Base-by-base conservation (phyloP, 2,329 filamentous ascomycete species). In the Onygenales sp. region DNA sequence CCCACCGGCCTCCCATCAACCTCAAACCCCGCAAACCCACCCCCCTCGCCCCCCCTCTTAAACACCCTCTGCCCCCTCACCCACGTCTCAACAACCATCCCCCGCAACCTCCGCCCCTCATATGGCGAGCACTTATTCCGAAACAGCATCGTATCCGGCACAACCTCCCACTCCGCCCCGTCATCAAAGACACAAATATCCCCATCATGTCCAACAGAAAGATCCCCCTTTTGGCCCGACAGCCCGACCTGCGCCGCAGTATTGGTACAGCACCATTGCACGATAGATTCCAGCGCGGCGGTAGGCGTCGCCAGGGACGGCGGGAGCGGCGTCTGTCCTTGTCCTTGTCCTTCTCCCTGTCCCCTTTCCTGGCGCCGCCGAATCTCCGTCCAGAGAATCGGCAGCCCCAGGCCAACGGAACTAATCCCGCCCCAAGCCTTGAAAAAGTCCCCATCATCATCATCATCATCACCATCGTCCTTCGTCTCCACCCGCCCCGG, bases 361-460 rank as follows among this genome's bases (percentile, higher is more conserved):
- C 38, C 14, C 14, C 13, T 13, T 17, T 35, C 36, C 3, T 38
- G 47, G 13, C 62, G 38, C 69, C 63, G n/a, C 65, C 78, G 75
- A 35, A 87, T 79, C 44, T 89, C 84, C 0, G 89, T 91, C 83
- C 91, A 86, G 5, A 98, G 78, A 59, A 98, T 95, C 4, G 89
- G 89, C 3, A 98, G 78, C 0, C 93, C 93, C 1, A 98, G 81
- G 0, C 93, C 93, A 14, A 98, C 92, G 4, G 87, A 93, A 3
- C 88, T 92, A 64, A 98, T 95, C 11, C 93, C 93, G 52, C 93
- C 93, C 93, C 93, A 98, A 1, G 91, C 91, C 3, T 86, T 83
- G 72, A 97, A 93, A 78, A 98, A 97, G 72, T 97, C 89, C 39
- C 93, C 93, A 42, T 42, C 10, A 42, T n/a, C 17, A 42, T 42